Conservation (phyloP, 2,329 filamentous ascomycete genomes). For the Colletotrichum liaoningense region DNA sequence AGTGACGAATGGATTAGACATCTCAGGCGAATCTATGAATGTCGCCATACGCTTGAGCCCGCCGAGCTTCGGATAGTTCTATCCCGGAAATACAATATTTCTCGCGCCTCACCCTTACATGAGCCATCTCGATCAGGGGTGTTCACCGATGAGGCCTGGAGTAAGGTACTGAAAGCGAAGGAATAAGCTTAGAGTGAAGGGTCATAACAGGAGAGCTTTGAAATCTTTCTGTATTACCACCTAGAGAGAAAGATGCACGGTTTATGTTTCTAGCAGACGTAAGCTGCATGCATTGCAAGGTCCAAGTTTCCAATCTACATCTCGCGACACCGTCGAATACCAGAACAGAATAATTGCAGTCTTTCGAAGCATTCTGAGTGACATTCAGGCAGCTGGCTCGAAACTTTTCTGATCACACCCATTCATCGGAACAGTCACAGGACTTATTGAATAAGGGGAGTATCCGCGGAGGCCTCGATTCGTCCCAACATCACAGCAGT, state of each 20-base stretch:
- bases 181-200: background rate
- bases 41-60: background rate
- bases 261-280: too few species aligned
- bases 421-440: background rate
- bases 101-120: slow-evolving; percentile 1
- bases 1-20: background rate
- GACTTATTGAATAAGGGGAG: background rate
- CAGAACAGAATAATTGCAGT: too few species aligned
- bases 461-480: background rate
- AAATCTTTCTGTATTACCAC: background rate
- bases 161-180: too few species aligned
- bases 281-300: background rate
- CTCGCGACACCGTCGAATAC: background rate
- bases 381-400: too few species aligned
- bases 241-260: background rate
- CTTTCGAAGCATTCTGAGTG: too few species aligned
- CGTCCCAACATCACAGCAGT: background rate
- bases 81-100: slow-evolving; percentile 8
- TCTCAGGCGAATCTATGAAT: background rate
- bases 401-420: background rate
- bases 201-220: background rate
- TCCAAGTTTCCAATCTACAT: background rate
- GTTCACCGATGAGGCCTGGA: background rate
- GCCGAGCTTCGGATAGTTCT: slow-evolving; percentile 1
- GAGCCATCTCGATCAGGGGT: slow-evolving; percentile 1